Base-by-base conservation (phyloP, 495 filamentous ascomycete genomes). In the Platismatia glauca region DNA sequence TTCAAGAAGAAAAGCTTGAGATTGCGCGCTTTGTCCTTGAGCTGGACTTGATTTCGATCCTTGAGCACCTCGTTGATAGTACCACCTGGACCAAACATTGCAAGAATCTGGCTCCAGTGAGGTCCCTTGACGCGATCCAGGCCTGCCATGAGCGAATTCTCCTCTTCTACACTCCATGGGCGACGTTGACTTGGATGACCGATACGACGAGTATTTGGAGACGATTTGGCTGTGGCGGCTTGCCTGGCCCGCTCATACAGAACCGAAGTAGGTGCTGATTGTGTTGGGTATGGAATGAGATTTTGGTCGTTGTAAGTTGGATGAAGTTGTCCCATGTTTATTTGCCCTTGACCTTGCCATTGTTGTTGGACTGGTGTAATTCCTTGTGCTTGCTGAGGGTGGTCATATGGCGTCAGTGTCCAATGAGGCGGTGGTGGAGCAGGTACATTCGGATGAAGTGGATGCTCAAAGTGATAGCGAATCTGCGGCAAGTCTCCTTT, bases 1-100 rank as follows among this genome's bases (percentile, higher is more conserved):
- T 97, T 97, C 58, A 97, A 76, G 73, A 96, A 96, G 76, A 95
- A 96, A 0, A 97, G 81, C 72, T 97, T 97, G 60, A 97, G 72
- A 62, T 97, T 97, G 41, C 92, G 81, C 12, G 92, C 92, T 71
- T 97, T 97, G 70, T 97, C 92, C 70, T 97, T 97, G 18, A 97
- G 78, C 69, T 97, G 92, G 0, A 97, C 93, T 71, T 97, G 92
- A 57, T 92, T 95, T 46, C 92, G 84, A 67, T 96, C 93, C 67
- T 95, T 95, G 41, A 97, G 78, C 7, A 90, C 86, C 65, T 94
- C 87, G 57, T 86, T 92, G 59, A 94, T 83, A 5, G 85, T 87
- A 7, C 92, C 92, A 39, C 89, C 89, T 0, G 84, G 82, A 1
- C 92, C 92, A 68, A 92, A 96, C 69, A 97, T 84, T 16, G 86